Evolutionary conservation across 2,329 filamentous ascomycete species (phyloP).

Genomic region (Xylaria sp.): DNA sequence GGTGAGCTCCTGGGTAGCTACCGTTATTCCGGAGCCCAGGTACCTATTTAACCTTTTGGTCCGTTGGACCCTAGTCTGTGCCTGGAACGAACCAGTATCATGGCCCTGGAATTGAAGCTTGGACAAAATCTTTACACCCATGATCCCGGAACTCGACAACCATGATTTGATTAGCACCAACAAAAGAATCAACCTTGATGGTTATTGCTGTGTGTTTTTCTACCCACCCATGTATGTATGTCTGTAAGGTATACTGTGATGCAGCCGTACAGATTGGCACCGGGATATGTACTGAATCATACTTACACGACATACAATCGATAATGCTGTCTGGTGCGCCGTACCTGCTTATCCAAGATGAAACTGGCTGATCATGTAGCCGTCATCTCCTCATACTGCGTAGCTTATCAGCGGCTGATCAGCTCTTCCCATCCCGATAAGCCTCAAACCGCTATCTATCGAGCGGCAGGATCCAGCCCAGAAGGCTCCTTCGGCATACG

Average conservation of each 20-base stretch:
- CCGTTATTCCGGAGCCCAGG: slow-evolving; percentile 23
- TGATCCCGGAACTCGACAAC: slow-evolving; percentile 19
- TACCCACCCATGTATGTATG: too few relatives aligned
- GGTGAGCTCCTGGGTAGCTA: slow-evolving; percentile 7
- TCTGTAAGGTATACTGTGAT: neutral
- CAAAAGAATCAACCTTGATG: slow-evolving; percentile 3
- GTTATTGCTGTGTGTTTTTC: neutral
- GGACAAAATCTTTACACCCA: slow-evolving; percentile 22
- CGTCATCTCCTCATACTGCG: neutral
- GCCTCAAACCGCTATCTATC: slow-evolving; percentile 20
- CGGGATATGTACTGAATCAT: too few relatives aligned
- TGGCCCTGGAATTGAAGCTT: slow-evolving; percentile 30
- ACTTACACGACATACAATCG: too few relatives aligned
- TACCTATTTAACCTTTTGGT: slow-evolving; percentile 7
- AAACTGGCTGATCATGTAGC: neutral
- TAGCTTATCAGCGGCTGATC: slow-evolving; percentile 29
- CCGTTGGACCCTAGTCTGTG: slow-evolving; percentile 8
- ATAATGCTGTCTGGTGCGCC: too few relatives aligned
- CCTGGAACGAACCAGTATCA: slow-evolving; percentile 29
- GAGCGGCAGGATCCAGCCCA: slow-evolving; percentile 32
- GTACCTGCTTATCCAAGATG: neutral
- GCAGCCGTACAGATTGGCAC: neutral
- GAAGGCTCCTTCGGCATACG: slow-evolving; percentile 29
- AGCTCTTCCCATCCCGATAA: slow-evolving; percentile 19
- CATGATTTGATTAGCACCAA: neutral